Conservation (phyloP, 2,329 filamentous ascomycete genomes). For the Passalora sequoiae region DNA sequence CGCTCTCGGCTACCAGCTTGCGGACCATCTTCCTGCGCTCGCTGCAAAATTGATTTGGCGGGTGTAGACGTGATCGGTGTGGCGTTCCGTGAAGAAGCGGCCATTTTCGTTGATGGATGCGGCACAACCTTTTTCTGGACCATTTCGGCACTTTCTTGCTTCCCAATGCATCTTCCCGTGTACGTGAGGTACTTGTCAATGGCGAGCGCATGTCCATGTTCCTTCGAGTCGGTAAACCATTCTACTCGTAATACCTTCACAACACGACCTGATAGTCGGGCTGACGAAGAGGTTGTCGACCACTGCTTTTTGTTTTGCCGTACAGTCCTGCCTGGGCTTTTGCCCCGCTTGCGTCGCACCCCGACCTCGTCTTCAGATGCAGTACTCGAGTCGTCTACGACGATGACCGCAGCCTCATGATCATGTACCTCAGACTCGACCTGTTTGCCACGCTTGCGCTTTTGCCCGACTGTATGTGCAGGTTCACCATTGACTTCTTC, state of each 20-base stretch:
- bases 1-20: slow-evolving; percentile 15
- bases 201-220: slow-evolving; percentile 41
- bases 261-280: slow-evolving; percentile 24
- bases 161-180: slow-evolving; percentile 42
- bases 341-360: slow-evolving; percentile 1
- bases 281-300: background rate
- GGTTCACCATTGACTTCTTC: slow-evolving; percentile 10
- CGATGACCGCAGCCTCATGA: slow-evolving; percentile 10
- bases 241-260: slow-evolving; percentile 50
- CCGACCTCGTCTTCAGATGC: slow-evolving; percentile 33
- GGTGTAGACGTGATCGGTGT: slow-evolving; percentile 6
- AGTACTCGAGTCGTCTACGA: slow-evolving; percentile 32
- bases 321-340: background rate
- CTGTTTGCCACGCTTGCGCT: slow-evolving; percentile 18
- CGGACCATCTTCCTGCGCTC: slow-evolving; percentile 45
- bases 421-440: slow-evolving; percentile 3
- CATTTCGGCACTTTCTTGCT: slow-evolving; percentile 26
- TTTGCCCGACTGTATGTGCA: slow-evolving; percentile 4
- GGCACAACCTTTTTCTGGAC: slow-evolving; percentile 11
- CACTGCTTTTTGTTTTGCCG: background rate
- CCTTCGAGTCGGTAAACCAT: slow-evolving; percentile 50
- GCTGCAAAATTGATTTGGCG: slow-evolving; percentile 41
- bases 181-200: slow-evolving; percentile 50
- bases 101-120: slow-evolving; percentile 6
- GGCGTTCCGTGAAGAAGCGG: slow-evolving; percentile 8